Evolutionary conservation across 2,329 filamentous ascomycete genomes (phyloP).

Genomic region (Lachnellula subtilissima): DNA sequence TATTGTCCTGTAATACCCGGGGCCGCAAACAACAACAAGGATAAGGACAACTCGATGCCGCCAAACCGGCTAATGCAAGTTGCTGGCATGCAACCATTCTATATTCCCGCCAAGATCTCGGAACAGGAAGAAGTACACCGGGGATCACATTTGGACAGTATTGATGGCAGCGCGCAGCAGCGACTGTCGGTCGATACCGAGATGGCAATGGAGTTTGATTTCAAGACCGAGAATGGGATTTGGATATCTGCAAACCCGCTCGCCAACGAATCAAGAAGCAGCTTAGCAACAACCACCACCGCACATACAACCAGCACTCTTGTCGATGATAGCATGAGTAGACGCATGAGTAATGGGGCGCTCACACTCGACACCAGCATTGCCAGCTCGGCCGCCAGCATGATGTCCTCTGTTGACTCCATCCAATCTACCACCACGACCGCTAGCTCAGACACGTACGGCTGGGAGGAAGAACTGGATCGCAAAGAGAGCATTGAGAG

Average conservation of each 20-base stretch:
- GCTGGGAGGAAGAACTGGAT: constrained; percentile 49
- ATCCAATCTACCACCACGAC: constrained; percentile 30
- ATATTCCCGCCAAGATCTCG: constrained; percentile 28
- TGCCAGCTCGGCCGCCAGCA: constrained; percentile 32
- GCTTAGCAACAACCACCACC: constrained; percentile 24
- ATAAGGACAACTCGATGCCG: constrained; percentile 1
- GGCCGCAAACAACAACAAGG: constrained; percentile 6
- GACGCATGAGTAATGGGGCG: constrained; percentile 12
- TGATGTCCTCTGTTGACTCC: constrained; percentile 30
- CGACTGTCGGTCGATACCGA: constrained; percentile 20
- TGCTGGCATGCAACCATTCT: constrained; percentile 21
- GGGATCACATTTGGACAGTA: neutral
- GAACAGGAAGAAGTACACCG: constrained; percentile 23
- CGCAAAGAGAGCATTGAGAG: constrained; percentile 27
- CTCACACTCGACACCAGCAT: constrained; percentile 23
- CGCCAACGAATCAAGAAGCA: constrained; percentile 23
- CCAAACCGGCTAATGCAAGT: constrained; percentile 19
- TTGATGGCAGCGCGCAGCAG: neutral
- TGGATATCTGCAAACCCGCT: constrained; percentile 27
- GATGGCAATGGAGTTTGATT: constrained; percentile 25
- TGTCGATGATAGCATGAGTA: constrained; percentile 17
- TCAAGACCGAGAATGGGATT: constrained; percentile 23
- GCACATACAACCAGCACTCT: constrained; percentile 15
- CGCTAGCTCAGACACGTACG: constrained; percentile 42
- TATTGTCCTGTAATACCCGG: constrained; percentile 6